Evolutionary conservation across 768 basidiomycete species (phyloP), one percentile per base, ranked within the genome.

Genomic region (Leccinellum luteum): DNA sequence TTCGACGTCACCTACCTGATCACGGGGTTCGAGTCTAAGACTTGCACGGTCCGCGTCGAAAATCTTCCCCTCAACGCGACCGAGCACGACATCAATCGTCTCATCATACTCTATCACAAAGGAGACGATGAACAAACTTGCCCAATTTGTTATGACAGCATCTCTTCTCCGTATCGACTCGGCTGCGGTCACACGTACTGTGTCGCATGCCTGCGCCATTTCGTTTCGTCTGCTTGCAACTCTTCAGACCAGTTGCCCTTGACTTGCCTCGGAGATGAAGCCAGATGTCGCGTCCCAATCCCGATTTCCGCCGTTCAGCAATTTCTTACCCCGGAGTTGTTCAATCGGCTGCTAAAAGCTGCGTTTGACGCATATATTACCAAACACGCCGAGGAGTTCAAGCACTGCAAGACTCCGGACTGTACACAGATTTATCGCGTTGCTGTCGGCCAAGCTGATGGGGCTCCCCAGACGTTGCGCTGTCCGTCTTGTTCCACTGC

Each of bases 341-440:
- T 89, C 63, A 78, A 84, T 48, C 73, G 77, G 0, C 57, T 92
- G 30, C 73, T 82, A 3, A 74, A 81, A 34, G 79, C 85, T 0
- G 81, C 87, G 0, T 85, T 86, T 63, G 72, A 80, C 0, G 70
- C 79, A 0, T 76, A 90, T 65, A 74, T 92, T 15, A 80, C 82
- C 52, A 74, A 80, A 10, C 80, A 79, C 44, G 78, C 86, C 0
- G 71, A 76, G 14, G 84, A 89, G 54, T 85, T 86, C 64, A 79
- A 81, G 59, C 87, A 82, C 64, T 93, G 90, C 70, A 90, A 88
- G 1, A 86, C 89, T 0, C 86, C 91, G 0, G 88, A 92, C 66
- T 93, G 90, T 58, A 75, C 75, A 0, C 86, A 90, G 67, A 77
- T 90, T 4, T 92, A 92, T 69, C 84, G 87, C 15, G 67, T 76